Base-by-base conservation (phyloP, 352 stramenopile genomes). In the Phytopythium mirpurense region DNA sequence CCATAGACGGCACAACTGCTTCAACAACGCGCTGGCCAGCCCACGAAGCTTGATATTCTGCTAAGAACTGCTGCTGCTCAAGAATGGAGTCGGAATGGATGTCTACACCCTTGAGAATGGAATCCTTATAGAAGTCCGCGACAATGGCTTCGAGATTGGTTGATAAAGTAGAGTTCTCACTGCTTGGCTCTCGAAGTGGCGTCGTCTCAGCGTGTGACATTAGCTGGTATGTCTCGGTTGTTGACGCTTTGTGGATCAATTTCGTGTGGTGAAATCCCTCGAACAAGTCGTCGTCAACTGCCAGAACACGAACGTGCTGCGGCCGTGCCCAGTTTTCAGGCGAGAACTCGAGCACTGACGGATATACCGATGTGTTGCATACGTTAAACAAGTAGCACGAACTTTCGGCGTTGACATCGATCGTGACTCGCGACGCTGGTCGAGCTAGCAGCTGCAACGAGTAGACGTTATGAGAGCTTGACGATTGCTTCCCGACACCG, bases 381-480 rank as follows among this genome's bases (percentile, higher is more conserved):
- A 88, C 47, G 24, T 78, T 73, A 47, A 88, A 92, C n/a, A 78
- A 64, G 31, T 90, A 90, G 53, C 82, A 90, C n/a, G 62, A 45
- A 1, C 31, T 65, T 31, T 92, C 78, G 0, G 70, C 60, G 19
- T 76, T 68, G 1, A 87, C 41, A 6, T 72, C 63, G 12, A 92
- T 63, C 0, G 61, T 71, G 3, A 92, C 82, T 21, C 67, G 56
- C 4, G 65, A 73, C 27, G 65, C 19, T 0, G 82, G 82, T 38
- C 70, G 76, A 0, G 78, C 70, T 1, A 51, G 51, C 15, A 92
- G 57, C 2, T 60, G 52, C 41, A 92, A 54, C 0, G 71, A 57
- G 38, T 90, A 89, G 15, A 70, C 68, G 46, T 78, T 81, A 56
- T 92, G 81, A 0, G 60, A 62, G 10, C 27, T 40, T 1, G 60